Percentiles rank a stretch among this genome's conserved stretches.
Conservation (phyloP, 2,329 filamentous ascomycete genomes). For the Colletotrichum australisinense region DNA sequence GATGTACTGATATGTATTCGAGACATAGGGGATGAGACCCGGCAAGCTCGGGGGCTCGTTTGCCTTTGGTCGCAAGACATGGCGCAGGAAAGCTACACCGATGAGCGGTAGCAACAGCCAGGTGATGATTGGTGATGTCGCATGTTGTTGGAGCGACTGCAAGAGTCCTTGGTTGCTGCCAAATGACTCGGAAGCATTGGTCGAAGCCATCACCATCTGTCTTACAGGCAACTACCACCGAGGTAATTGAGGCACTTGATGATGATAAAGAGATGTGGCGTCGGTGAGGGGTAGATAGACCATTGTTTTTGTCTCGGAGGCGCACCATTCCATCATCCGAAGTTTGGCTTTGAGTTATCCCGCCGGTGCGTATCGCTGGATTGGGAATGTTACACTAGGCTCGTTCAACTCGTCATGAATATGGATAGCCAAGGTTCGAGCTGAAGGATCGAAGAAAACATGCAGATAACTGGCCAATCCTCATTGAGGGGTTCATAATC, state of each 20-base stretch:
- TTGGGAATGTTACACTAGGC: neutral
- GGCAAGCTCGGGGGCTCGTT: neutral
- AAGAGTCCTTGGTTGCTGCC: neutral
- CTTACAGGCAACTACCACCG: neutral
- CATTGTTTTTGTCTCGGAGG: neutral
- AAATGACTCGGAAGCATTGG: neutral
- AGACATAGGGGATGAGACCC: constrained; percentile 28
- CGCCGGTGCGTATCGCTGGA: neutral
- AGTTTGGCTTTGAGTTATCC: neutral
- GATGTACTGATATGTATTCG: constrained; percentile 35
- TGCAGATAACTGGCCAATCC: neutral
- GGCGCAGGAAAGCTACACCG: neutral
- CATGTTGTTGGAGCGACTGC: neutral
- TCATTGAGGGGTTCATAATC: neutral
- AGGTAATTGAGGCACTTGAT: neutral
- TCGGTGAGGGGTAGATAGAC: neutral
- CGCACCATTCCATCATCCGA: neutral
- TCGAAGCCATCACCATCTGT: neutral
- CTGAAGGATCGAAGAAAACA: too few species aligned
- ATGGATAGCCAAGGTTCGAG: neutral
- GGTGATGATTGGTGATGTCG: neutral
- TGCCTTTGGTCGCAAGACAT: neutral
- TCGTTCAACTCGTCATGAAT: neutral
- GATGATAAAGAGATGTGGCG: neutral
- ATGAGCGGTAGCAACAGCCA: neutral